Conservation (phyloP, 1,284 basidiomycete genomes). For the Puccinia polysora region DNA sequence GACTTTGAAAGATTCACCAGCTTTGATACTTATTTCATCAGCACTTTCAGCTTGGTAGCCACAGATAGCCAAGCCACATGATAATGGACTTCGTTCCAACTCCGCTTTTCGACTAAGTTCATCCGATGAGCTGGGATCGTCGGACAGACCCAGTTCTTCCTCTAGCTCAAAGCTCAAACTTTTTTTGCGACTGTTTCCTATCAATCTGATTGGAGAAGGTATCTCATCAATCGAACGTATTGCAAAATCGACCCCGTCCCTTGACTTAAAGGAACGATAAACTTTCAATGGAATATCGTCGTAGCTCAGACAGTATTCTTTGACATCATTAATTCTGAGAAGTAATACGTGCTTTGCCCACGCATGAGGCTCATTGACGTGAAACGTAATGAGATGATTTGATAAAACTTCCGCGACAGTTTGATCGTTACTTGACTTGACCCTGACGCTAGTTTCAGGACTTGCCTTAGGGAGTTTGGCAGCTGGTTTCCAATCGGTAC, state of each 20-base stretch:
- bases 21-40: slow-evolving; percentile 36
- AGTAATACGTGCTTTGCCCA: slow-evolving; percentile 39
- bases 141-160: neutral
- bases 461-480: neutral
- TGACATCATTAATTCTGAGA: slow-evolving; percentile 16
- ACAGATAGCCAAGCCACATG: slow-evolving; percentile 32
- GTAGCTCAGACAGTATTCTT: slow-evolving; percentile 39
- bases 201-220: slow-evolving; percentile 27
- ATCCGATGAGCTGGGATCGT: neutral
- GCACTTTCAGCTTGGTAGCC: slow-evolving; percentile 16
- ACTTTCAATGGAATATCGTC: slow-evolving; percentile 39
- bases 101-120: neutral
- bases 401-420: slow-evolving; percentile 35
- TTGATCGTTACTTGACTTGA: slow-evolving; percentile 39
- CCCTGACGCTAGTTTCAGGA: slow-evolving; percentile 33
- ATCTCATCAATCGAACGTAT: slow-evolving; percentile 42
- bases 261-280: slow-evolving; percentile 34
- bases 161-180: slow-evolving; percentile 11
- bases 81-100: neutral
- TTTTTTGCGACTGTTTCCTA: slow-evolving; percentile 4
- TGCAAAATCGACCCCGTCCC: slow-evolving; percentile 39
- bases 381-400: slow-evolving; percentile 27
- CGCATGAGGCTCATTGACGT: slow-evolving; percentile 31
- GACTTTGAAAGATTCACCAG: slow-evolving; percentile 32
- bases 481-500: neutral